Evolutionary conservation across 306 rosid species (phyloP).

Genomic region (Mucuna pruriens): DNA sequence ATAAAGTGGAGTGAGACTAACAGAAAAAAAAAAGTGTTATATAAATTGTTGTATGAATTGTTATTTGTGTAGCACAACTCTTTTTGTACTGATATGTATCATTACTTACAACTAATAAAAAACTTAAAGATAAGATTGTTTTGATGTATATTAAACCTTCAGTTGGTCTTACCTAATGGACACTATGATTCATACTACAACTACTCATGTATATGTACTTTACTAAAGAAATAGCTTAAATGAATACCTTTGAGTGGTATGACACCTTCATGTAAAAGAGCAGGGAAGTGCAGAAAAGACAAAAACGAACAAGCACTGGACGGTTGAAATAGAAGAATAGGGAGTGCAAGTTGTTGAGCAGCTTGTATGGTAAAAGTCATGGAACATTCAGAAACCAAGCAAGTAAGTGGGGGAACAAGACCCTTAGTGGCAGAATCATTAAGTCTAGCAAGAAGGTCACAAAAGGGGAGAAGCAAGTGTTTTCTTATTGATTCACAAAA

Average conservation of each 20-base stretch:
- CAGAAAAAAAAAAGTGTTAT: too few species aligned
- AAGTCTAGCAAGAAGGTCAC: slow-evolving; percentile 30
- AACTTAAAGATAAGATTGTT: too few species aligned
- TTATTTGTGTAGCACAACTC: too few species aligned
- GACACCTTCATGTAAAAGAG: slow-evolving; percentile 17
- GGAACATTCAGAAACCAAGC: slow-evolving; percentile 16
- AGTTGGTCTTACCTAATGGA: too few species aligned
- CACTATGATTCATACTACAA: background rate
- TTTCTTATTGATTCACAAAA: slow-evolving; percentile 20
- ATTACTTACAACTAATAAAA: too few species aligned
- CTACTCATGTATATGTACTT: background rate
- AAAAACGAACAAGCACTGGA: slow-evolving; percentile 5
- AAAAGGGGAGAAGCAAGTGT: background rate
- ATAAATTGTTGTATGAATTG: too few species aligned
- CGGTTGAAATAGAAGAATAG: slow-evolving; percentile 12
- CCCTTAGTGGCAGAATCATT: background rate
- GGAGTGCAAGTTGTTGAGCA: slow-evolving; percentile 37
- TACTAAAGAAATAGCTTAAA: background rate
- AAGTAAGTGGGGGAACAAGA: slow-evolving; percentile 24
- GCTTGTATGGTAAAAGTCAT: slow-evolving; percentile 31
- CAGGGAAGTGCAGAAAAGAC: background rate
- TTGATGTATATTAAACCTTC: too few species aligned
- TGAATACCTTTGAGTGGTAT: slow-evolving; percentile 43
- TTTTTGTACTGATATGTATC: too few species aligned
- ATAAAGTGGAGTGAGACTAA: too few species aligned